Conservation (phyloP, 2,329 filamentous ascomycete species). For the Nothopassalora personata region DNA sequence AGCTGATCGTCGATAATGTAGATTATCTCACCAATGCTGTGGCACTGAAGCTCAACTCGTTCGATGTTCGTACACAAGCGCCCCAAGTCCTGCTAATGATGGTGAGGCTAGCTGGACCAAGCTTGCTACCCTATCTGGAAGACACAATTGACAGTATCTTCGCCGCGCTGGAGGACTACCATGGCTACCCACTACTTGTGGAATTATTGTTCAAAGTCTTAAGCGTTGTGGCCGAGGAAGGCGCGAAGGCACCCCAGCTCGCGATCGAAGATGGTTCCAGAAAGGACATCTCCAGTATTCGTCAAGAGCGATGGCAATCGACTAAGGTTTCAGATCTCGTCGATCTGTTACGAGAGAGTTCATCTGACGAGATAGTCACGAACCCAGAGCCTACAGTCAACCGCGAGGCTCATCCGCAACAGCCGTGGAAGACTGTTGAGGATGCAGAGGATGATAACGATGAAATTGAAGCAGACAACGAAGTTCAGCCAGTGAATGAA, state of each 20-base stretch:
- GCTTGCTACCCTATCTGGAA: slow-evolving; percentile 79
- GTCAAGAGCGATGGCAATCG: slow-evolving; percentile 20
- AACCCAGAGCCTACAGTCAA: slow-evolving; percentile 29
- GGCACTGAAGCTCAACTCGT: slow-evolving; percentile 79
- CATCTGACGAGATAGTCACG: slow-evolving; percentile 9
- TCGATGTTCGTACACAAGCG: slow-evolving; percentile 86
- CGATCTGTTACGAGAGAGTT: slow-evolving; percentile 14
- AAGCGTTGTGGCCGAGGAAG: slow-evolving; percentile 76
- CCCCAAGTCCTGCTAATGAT: slow-evolving; percentile 92
- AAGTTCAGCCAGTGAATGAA: slow-evolving; percentile 18
- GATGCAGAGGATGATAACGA: slow-evolving; percentile 32
- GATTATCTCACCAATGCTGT: slow-evolving; percentile 97
- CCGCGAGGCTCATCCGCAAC: slow-evolving; percentile 25
- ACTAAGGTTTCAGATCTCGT: slow-evolving; percentile 44
- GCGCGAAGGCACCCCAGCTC: slow-evolving; percentile 54
- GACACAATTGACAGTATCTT: slow-evolving; percentile 90
- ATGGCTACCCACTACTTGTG: slow-evolving; percentile 82
- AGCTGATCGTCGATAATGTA: slow-evolving; percentile 81
- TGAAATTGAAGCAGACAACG: slow-evolving; percentile 23
- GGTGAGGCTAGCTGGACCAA: slow-evolving; percentile 77
- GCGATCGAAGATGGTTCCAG: slow-evolving; percentile 34
- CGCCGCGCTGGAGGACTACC: slow-evolving; percentile 86
- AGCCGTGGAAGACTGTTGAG: slow-evolving; percentile 26
- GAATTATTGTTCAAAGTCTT: slow-evolving; percentile 80
- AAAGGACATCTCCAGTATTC: background rate